These are phyloP conservation scores for Scutellaria galericulata DNA, from an alignment of 257 asterid species.

Conservation along the genomic window DNA sequence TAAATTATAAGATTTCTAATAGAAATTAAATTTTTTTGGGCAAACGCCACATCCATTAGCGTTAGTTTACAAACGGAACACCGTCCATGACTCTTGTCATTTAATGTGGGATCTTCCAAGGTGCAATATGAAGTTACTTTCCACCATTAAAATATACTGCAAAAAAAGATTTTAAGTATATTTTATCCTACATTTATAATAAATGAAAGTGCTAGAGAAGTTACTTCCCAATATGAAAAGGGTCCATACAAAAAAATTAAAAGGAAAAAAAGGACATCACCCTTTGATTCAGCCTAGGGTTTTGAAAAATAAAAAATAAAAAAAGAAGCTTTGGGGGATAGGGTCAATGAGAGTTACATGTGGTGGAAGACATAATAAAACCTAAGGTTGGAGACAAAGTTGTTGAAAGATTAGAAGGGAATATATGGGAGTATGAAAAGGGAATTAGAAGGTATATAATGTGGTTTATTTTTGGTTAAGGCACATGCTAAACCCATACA, in stretches of 20 bases:
- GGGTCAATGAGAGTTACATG: constrained; percentile 44
- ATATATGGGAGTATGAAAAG: constrained; percentile 81
- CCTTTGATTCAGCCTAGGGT: constrained; percentile 86
- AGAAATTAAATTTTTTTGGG: background rate
- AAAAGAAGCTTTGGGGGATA: constrained; percentile 27
- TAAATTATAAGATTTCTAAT: background rate
- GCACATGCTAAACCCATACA: constrained; percentile 53
- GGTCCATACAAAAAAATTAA: constrained; percentile 32
- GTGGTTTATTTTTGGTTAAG: constrained; percentile 57
- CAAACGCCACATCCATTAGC: constrained; percentile 29
- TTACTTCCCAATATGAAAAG: constrained; percentile 49
- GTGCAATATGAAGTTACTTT: constrained; percentile 33
- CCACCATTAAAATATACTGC: constrained; percentile 12
- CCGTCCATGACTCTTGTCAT: constrained; percentile 52
- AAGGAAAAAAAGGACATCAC: constrained; percentile 17
- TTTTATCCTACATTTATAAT: background rate
- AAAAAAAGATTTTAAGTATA: constrained; percentile 26
- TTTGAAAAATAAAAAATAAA: constrained; percentile 42
- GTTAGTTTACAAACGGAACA: constrained; percentile 52
- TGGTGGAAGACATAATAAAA: constrained; percentile 76
- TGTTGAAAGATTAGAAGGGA: constrained; percentile 78
- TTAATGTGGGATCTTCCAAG: constrained; percentile 48
- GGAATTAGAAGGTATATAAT: constrained; percentile 79
- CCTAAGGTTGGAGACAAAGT: constrained; percentile 79
- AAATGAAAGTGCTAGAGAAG: constrained; percentile 53